A percentile compares a stretch with the other conserved stretches of the same genome.
Conservation (phyloP, 2,329 filamentous ascomycete genomes). For the Fusarium musae region DNA sequence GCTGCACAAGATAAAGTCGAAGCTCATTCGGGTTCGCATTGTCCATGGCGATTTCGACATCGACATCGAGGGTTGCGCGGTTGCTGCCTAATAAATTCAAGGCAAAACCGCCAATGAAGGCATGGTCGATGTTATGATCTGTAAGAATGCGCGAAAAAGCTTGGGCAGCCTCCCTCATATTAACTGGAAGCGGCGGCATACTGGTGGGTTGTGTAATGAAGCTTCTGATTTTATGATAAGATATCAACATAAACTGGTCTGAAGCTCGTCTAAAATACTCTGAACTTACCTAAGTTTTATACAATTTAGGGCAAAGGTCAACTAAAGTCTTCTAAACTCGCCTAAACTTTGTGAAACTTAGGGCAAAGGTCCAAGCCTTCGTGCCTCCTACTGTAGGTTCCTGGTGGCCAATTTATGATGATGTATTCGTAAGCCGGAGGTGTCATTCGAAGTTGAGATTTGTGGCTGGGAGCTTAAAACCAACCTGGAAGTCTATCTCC, state of each 20-base stretch:
- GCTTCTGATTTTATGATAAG: neutral
- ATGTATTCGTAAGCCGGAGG: too few relatives aligned
- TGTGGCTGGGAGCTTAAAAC: neutral
- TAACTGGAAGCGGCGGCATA: accelerated
- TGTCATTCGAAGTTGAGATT: neutral
- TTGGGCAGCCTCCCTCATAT: neutral
- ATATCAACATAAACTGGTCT: neutral
- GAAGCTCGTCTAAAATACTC: accelerated
- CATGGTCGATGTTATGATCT: accelerated
- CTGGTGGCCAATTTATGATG: neutral
- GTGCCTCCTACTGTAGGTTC: neutral
- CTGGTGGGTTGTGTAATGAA: accelerated
- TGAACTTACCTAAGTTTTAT: neutral
- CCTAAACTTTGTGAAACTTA: neutral
- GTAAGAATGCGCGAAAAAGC: neutral
- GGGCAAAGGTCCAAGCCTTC: accelerated
- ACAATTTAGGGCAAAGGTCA: accelerated
- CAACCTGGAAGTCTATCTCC: accelerated
- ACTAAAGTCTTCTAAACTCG: neutral
- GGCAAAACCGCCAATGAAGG: neutral
- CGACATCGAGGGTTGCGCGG: neutral
- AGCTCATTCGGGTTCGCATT: neutral
- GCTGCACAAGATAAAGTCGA: neutral
- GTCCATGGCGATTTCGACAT: neutral
- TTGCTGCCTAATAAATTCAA: accelerated